Evolutionary conservation across 768 basidiomycete species (phyloP).

Genomic region (Obba rivulosa): DNA sequence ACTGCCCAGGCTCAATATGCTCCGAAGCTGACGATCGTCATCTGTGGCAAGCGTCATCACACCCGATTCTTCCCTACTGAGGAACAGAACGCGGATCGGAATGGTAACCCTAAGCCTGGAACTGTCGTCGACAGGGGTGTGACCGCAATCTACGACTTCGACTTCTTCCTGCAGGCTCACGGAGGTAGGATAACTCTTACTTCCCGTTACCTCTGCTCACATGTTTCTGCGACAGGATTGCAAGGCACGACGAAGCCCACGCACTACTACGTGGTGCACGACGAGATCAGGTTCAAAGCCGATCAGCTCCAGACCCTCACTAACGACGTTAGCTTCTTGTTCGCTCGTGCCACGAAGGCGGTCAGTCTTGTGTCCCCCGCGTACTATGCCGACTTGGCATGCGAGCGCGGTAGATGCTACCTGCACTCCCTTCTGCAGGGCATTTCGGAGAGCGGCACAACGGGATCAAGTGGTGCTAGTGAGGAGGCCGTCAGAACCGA

Average conservation of each 20-base stretch:
- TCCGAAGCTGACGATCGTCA: conserved; percentile 46
- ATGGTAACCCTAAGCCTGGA: conserved; percentile 48
- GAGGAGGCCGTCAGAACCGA: conserved; percentile 47
- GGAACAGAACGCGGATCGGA: conserved; percentile 31
- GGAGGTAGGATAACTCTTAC: background rate
- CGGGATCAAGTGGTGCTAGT: conserved; percentile 30
- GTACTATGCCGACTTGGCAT: conserved; percentile 43
- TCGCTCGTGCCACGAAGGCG: conserved; percentile 54
- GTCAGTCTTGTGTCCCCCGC: conserved; percentile 41
- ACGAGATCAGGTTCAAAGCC: conserved; percentile 45
- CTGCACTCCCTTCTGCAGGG: conserved; percentile 44
- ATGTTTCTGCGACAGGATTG: conserved; percentile 33
- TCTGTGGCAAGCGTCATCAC: conserved; percentile 56
- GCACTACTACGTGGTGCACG: conserved; percentile 51
- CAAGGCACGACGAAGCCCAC: conserved; percentile 46
- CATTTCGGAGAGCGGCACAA: conserved; percentile 25
- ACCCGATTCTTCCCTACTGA: conserved; percentile 53
- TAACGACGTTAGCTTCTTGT: conserved; percentile 49
- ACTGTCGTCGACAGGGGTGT: conserved; percentile 53
- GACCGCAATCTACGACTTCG: conserved; percentile 48
- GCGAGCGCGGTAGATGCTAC: conserved; percentile 52
- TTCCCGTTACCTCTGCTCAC: background rate
- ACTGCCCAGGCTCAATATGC: conserved; percentile 32
- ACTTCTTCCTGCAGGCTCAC: conserved; percentile 48
- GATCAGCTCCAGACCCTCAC: conserved; percentile 51